Evolutionary conservation across 106 monocot genomes (phyloP).

Genomic region (Agapanthus africanus): DNA sequence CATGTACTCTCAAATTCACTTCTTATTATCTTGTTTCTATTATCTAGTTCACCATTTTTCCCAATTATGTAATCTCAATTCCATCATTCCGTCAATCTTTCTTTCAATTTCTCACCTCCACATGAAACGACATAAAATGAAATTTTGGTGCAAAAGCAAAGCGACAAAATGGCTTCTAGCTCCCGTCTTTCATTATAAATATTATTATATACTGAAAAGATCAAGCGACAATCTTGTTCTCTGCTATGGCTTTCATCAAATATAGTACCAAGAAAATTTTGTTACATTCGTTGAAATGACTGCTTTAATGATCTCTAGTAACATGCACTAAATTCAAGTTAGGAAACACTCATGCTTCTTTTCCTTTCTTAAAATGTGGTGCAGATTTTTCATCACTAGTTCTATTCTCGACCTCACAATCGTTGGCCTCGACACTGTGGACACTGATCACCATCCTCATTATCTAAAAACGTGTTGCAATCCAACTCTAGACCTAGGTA

Average conservation of each 20-base stretch:
- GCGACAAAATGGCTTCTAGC: neutral
- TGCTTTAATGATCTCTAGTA: neutral
- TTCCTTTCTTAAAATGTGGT: constrained; percentile 6
- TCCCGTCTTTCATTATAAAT: neutral
- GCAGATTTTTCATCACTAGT: constrained; percentile 98
- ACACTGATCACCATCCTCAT: constrained; percentile 52
- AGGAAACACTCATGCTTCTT: neutral
- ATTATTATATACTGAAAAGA: neutral
- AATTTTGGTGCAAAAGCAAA: neutral
- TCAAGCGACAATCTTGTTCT: neutral
- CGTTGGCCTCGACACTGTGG: constrained; percentile 71
- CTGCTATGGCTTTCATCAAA: too few species aligned
- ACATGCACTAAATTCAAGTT: neutral
- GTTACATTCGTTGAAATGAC: neutral
- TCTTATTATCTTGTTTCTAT: neutral
- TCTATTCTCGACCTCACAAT: constrained; percentile 90
- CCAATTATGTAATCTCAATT: neutral
- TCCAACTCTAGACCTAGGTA: constrained; percentile 62
- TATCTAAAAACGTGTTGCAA: constrained; percentile 72
- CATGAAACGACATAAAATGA: neutral
- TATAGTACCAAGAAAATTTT: too few species aligned
- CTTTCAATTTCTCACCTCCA: neutral
- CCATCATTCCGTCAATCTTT: neutral
- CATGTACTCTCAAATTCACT: neutral
- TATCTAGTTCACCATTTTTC: neutral